Percentiles rank a stretch among this genome's conserved stretches.
These are phyloP conservation scores for Suillus occidentalis DNA, from an alignment of 768 basidiomycete genomes.

Conservation along the genomic window DNA sequence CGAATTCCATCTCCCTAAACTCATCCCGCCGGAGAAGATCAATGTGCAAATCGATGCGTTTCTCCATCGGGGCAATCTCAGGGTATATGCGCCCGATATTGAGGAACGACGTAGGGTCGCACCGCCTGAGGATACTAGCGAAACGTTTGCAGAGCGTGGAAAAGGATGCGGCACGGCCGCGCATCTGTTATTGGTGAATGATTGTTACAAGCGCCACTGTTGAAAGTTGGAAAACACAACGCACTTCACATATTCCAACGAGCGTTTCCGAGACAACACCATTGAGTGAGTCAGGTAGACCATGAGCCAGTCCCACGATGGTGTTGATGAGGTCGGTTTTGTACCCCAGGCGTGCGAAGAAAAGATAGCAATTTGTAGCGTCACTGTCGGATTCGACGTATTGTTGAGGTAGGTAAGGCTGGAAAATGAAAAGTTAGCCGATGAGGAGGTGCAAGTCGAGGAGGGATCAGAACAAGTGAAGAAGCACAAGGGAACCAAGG, in stretches of 20 bases:
- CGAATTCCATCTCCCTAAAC: conserved; percentile 93
- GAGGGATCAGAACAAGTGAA: background rate
- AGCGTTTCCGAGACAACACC: conserved; percentile 79
- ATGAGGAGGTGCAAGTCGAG: background rate
- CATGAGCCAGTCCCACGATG: conserved; percentile 80
- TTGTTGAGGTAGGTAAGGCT: conserved; percentile 90
- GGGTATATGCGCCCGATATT: conserved; percentile 78
- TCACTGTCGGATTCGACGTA: conserved; percentile 90
- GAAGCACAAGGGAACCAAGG: too few relatives aligned
- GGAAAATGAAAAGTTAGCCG: background rate
- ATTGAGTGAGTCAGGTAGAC: conserved; percentile 82
- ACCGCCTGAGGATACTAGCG: conserved; percentile 75
- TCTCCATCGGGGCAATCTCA: conserved; percentile 88
- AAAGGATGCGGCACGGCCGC: conserved; percentile 77
- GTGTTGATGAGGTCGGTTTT: conserved; percentile 88
- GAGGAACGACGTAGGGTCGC: conserved; percentile 84
- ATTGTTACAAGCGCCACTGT: background rate
- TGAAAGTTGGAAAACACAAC: conserved; percentile 13
- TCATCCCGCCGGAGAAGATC: conserved; percentile 83
- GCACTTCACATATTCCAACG: conserved; percentile 93
- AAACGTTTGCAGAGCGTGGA: conserved; percentile 89
- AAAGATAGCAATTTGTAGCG: conserved; percentile 85
- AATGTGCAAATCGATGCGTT: conserved; percentile 89
- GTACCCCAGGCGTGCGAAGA: conserved; percentile 86
- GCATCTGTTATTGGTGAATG: conserved; percentile 53